These are phyloP conservation scores for Penicillium polonicum DNA, from an alignment of 2,329 filamentous ascomycete genomes.

Conservation along the genomic window DNA sequence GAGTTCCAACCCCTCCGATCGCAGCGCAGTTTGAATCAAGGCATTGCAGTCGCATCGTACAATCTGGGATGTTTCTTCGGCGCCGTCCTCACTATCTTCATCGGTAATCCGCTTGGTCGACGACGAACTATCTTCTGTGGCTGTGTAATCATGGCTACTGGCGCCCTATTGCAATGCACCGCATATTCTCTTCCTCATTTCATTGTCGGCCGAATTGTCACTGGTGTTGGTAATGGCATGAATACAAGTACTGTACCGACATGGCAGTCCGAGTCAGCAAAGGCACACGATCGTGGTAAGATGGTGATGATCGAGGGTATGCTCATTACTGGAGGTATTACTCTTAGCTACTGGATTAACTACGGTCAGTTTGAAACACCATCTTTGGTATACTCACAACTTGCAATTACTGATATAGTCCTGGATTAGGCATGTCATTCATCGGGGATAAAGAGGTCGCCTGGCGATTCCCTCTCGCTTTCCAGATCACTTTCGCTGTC, in stretches of 20 bases:
- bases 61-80: constrained; percentile 51
- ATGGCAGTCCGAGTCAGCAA: constrained; percentile 40
- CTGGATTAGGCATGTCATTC: constrained; percentile 44
- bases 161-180: constrained; percentile 22
- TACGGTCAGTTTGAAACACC: constrained; percentile 30
- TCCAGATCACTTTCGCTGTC: constrained; percentile 55
- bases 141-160: constrained; percentile 42
- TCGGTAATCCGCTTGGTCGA: constrained; percentile 41
- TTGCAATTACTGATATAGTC: neutral
- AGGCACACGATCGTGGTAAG: constrained; percentile 31
- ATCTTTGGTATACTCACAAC: neutral
- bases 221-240: constrained; percentile 52
- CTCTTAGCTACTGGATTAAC: constrained; percentile 50
- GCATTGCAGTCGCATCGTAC: constrained; percentile 44
- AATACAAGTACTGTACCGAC: constrained; percentile 52
- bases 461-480: constrained; percentile 56
- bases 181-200: constrained; percentile 38
- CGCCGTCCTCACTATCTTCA: constrained; percentile 48
- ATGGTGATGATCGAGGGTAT: constrained; percentile 53
- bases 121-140: constrained; percentile 23
- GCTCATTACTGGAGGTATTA: constrained; percentile 50
- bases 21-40: constrained; percentile 29
- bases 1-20: neutral
- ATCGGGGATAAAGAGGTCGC: constrained; percentile 44
- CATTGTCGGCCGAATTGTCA: constrained; percentile 49